phyloP scores from a whole-genome alignment of 345 rosid genomes.

The Viola odorata region DNA sequence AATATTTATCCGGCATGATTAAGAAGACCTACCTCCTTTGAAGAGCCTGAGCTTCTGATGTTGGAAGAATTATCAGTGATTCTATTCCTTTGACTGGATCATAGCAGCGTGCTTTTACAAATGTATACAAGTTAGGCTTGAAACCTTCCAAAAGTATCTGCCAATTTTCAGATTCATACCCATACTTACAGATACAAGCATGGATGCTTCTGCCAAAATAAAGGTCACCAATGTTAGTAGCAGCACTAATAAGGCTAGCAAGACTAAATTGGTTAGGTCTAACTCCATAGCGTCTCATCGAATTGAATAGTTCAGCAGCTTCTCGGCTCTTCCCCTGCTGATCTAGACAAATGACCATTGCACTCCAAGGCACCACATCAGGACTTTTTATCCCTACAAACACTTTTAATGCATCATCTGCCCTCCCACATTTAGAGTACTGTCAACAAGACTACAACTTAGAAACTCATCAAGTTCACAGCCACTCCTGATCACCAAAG shows the following conservation, averaged over 20 bases:
- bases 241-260: slow-evolving; percentile 32
- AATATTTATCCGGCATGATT: too few species aligned
- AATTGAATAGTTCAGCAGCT: slow-evolving; percentile 28
- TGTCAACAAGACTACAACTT: slow-evolving; percentile 39
- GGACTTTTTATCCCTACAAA: slow-evolving; percentile 33
- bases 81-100: too few species aligned
- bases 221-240: slow-evolving; percentile 20
- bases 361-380: slow-evolving; percentile 36
- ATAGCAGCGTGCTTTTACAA: too few species aligned
- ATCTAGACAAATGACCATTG: slow-evolving; percentile 35
- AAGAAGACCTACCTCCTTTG: too few species aligned
- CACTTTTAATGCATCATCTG: slow-evolving; percentile 33
- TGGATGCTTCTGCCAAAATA: slow-evolving; percentile 35
- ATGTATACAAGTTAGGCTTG: too few species aligned
- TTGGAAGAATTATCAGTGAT: too few species aligned
- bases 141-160: too few species aligned
- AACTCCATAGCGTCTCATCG: slow-evolving; percentile 32
- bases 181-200: slow-evolving; percentile 34
- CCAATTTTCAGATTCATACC: slow-evolving; percentile 26
- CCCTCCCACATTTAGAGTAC: slow-evolving; percentile 43
- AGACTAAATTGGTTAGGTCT: slow-evolving; percentile 35
- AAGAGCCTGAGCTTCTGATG: too few species aligned
- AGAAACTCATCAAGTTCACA: slow-evolving; percentile 33
- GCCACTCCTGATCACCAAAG: slow-evolving; percentile 32
- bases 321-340: slow-evolving; percentile 31